A percentile compares a stretch with the other conserved stretches of the same genome.
Conservation (phyloP, 148 eudicot genomes). For the Chenopodium suecicum region DNA sequence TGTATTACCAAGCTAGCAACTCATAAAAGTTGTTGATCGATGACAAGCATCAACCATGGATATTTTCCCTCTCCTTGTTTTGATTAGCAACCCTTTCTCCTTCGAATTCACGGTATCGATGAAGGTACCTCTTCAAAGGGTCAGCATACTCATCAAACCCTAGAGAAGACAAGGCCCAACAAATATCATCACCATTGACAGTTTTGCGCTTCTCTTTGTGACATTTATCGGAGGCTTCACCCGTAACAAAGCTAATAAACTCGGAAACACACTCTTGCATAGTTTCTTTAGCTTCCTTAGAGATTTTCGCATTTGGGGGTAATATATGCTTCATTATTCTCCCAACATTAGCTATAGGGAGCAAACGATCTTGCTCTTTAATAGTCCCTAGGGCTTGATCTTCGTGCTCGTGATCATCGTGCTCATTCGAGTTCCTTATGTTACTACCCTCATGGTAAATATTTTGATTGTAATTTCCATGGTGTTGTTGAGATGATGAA, state of each 20-base stretch:
- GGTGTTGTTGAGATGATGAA: slow-evolving; percentile 8
- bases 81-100: slow-evolving; percentile 46
- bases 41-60: neutral
- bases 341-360: slow-evolving; percentile 81
- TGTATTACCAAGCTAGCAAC: neutral
- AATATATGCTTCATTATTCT: slow-evolving; percentile 75
- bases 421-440: neutral
- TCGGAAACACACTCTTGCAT: slow-evolving; percentile 87
- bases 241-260: slow-evolving; percentile 80
- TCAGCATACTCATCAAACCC: slow-evolving; percentile 70
- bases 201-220: slow-evolving; percentile 78
- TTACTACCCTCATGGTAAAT: neutral
- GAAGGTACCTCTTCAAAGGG: slow-evolving; percentile 52
- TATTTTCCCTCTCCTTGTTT: slow-evolving; percentile 25
- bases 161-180: slow-evolving; percentile 65
- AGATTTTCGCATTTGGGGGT: slow-evolving; percentile 63
- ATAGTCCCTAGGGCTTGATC: slow-evolving; percentile 11
- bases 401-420: neutral
- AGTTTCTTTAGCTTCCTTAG: slow-evolving; percentile 77
- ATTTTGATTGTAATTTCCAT: neutral
- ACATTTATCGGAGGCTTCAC: slow-evolving; percentile 79
- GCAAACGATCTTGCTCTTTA: slow-evolving; percentile 60
- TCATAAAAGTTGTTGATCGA: neutral
- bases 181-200: slow-evolving; percentile 75
- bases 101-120: slow-evolving; percentile 52